These are phyloP conservation scores for Sclerotinia nivalis DNA, from an alignment of 2,329 filamentous ascomycete genomes.

Conservation along the genomic window DNA sequence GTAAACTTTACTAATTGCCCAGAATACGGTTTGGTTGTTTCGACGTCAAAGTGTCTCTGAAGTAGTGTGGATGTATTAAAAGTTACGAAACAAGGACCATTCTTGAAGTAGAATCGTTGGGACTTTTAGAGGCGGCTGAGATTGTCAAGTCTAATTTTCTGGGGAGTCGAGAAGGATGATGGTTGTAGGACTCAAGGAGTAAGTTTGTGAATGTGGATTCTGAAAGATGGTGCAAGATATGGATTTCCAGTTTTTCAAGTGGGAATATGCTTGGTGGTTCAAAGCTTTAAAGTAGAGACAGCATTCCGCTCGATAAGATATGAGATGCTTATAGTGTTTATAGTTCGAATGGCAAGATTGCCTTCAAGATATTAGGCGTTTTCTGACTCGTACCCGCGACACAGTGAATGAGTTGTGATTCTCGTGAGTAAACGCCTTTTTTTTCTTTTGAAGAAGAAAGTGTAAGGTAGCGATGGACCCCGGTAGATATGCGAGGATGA, in stretches of 20 bases:
- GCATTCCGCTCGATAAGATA: constrained; percentile 18
- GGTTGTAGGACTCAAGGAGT: not conserved
- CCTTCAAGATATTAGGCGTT: constrained; percentile 3
- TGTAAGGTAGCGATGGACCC: constrained; percentile 10
- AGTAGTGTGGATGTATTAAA: constrained; percentile 32
- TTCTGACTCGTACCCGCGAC: not conserved
- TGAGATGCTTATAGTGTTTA: not conserved
- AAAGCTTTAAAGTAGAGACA: constrained; percentile 9
- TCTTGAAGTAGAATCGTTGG: constrained; percentile 33
- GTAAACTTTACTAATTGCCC: constrained; percentile 31
- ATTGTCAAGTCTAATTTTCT: constrained; percentile 31
- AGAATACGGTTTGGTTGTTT: constrained; percentile 36
- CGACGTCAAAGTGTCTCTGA: constrained; percentile 37
- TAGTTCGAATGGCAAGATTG: not conserved
- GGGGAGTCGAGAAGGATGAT: constrained; percentile 18
- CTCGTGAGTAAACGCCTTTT: constrained; percentile 22
- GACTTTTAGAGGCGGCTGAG: constrained; percentile 26
- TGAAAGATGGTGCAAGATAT: not conserved
- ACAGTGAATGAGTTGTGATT: not conserved
- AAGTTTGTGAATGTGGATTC: not conserved
- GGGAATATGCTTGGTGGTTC: constrained; percentile 12
- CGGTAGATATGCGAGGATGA: constrained; percentile 18
- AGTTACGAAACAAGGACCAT: constrained; percentile 39
- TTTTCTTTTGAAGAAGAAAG: constrained; percentile 18
- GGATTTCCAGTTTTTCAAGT: not conserved